A percentile compares a stretch with the other conserved stretches of the same genome.
Conservation (phyloP, 345 rosid species). For the Lepidium aucheri region DNA sequence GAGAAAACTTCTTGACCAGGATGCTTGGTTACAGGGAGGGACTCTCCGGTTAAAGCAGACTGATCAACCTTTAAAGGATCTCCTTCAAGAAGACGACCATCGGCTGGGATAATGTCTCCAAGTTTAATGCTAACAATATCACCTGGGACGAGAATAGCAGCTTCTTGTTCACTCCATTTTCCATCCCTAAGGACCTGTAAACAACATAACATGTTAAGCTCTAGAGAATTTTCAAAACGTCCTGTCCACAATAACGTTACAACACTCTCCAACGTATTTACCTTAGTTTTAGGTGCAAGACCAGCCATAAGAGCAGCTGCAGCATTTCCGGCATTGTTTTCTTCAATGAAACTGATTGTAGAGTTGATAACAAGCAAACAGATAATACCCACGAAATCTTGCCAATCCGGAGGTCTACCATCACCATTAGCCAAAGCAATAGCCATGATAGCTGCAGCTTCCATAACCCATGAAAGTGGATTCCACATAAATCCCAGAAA, state of each 20-base stretch:
- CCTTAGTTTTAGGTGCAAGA: constrained; percentile 36
- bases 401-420: constrained; percentile 35
- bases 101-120: constrained; percentile 88
- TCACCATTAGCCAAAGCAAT: constrained; percentile 36
- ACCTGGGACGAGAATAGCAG: constrained; percentile 35
- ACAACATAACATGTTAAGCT: constrained; percentile 3
- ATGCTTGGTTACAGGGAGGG: constrained; percentile 51
- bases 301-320: constrained; percentile 40
- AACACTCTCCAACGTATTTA: neutral
- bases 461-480: constrained; percentile 39
- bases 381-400: constrained; percentile 36
- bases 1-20: constrained; percentile 35
- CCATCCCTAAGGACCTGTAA: constrained; percentile 37
- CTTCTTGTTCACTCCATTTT: constrained; percentile 38
- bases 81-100: constrained; percentile 85
- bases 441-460: constrained; percentile 37
- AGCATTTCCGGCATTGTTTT: constrained; percentile 36
- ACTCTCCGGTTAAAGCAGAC: constrained; percentile 83
- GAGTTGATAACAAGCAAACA: constrained; percentile 35
- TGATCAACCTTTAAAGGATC: constrained; percentile 87
- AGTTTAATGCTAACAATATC: constrained; percentile 51
- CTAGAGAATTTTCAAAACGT: neutral
- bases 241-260: neutral
- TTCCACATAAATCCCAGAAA: constrained; percentile 38
- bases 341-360: constrained; percentile 35